Percentiles rank a stretch among this genome's conserved stretches.
phyloP scores from a whole-genome alignment of 2,329 filamentous ascomycete genomes.

The Fusarium siculi region DNA sequence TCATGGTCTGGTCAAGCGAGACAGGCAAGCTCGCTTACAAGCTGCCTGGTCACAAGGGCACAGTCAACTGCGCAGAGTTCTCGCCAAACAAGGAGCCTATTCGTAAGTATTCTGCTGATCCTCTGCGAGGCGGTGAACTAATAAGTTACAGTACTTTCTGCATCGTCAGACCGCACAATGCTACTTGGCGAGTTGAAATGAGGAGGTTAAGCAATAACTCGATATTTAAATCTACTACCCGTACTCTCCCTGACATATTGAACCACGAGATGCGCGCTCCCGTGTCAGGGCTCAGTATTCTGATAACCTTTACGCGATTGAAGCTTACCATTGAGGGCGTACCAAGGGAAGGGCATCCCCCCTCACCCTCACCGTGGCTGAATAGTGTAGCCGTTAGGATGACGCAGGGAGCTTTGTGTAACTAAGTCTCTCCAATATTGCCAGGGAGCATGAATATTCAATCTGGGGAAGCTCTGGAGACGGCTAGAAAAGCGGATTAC shows the following conservation, averaged over 20 bases:
- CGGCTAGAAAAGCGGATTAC: conserved; percentile 20
- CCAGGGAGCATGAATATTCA: conserved; percentile 28
- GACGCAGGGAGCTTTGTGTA: conserved; percentile 1
- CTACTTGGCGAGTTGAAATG: conserved; percentile 80
- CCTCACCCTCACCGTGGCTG: neutral
- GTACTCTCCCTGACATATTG: neutral
- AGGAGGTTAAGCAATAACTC: conserved; percentile 57
- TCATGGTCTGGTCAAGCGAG: conserved; percentile 89
- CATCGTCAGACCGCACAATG: conserved; percentile 87
- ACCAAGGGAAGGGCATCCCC: neutral
- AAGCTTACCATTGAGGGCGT: neutral
- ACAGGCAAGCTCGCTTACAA: conserved; percentile 95
- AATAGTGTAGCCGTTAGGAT: neutral
- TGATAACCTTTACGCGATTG: neutral
- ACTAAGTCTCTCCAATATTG: conserved; percentile 13
- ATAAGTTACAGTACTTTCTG: conserved; percentile 78
- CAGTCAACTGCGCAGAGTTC: conserved; percentile 94
- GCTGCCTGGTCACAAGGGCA: conserved; percentile 92
- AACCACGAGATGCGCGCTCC: conserved; percentile 8
- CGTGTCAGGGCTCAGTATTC: neutral
- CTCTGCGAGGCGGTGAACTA: conserved; percentile 40
- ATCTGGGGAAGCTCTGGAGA: conserved; percentile 2
- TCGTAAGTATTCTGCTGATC: conserved; percentile 66
- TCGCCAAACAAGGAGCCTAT: conserved; percentile 86
- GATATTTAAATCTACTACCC: conserved; percentile 19